Base-by-base conservation (phyloP, 495 filamentous ascomycete genomes). In the Penicillium flavigenum region DNA sequence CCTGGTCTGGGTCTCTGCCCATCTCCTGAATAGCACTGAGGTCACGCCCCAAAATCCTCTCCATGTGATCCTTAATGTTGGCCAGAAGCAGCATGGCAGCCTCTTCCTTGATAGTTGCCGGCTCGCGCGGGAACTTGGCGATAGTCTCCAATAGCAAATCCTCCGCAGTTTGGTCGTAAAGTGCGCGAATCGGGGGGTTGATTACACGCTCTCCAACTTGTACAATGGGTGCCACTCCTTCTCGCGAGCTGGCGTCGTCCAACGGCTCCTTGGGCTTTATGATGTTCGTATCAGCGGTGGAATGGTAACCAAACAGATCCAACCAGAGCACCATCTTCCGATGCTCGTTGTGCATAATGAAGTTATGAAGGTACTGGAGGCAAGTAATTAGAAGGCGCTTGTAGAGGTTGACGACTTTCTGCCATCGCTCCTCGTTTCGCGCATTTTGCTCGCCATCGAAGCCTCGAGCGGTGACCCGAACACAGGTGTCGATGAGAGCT, bases 261-360 rank as follows among this genome's bases (percentile, higher is more conserved):
- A 79, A 58, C 4, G 76, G 72, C 32, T 78, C 74, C 48, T 67
- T 75, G 7, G 76, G 76, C 55, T 76, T 72, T 36, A 79, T 79
- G 24, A 72, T 83, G 61, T 79, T 81, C 34, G 77, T 79, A 57
- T 79, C 77, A 42, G 74, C 81, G 9, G 69, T 85, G 67, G 66
- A 79, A 51, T 79, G 75, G 45, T 87, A 83, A 29, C 89, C 88
- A 64, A 92, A 93, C 1, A 97, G 78, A 64, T 90, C 88, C 41
- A 91, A 78, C 92, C 92, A 97, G 27, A 97, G 87, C 3, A 89
- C 80, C 78, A 96, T 88, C 75, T 97, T 96, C 51, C 90, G 88
- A 31, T 89, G 82, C 70, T 97, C 92, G 54, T 97, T 96, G 61
- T 90, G 88, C 73, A 91, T 89, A 27, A 92, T 88, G 72, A 93